Percentiles rank a stretch among this genome's conserved stretches.
Evolutionary conservation across 441 rosid genomes (phyloP).

Genomic region (Adansonia madagascariensis): DNA sequence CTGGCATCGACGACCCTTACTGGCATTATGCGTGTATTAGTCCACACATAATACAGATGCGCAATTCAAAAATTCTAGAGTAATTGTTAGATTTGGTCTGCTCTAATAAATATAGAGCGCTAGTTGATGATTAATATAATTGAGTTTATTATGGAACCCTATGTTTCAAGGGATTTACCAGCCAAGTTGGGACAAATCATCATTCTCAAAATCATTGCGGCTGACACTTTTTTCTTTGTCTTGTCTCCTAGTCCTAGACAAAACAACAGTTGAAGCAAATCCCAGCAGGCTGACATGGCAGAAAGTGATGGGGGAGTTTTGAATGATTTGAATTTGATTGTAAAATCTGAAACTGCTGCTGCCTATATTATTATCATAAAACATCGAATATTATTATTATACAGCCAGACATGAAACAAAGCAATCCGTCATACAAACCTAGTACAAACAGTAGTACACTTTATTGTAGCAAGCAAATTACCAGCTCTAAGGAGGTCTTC

Average conservation of each 20-base stretch:
- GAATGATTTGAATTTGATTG: background rate
- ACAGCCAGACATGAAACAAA: conserved; percentile 11
- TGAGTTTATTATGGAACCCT: background rate
- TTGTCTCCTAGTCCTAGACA: conserved; percentile 7
- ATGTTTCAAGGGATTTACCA: background rate
- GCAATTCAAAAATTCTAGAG: background rate
- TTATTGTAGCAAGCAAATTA: conserved; percentile 12
- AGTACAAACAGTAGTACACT: conserved; percentile 18
- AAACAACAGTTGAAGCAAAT: background rate
- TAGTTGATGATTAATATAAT: background rate
- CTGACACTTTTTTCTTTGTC: background rate
- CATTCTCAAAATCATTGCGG: background rate
- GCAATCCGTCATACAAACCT: conserved; percentile 10
- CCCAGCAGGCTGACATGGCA: conserved; percentile 24
- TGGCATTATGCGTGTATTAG: no score
- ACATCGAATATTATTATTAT: background rate
- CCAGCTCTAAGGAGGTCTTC: background rate
- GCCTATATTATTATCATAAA: background rate
- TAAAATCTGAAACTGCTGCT: background rate
- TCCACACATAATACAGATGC: background rate
- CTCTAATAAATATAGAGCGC: background rate
- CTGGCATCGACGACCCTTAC: background rate
- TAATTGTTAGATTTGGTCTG: background rate
- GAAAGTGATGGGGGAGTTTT: background rate
- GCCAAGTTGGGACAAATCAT: background rate